Evolutionary conservation across 768 basidiomycete genomes (phyloP).

Genomic region (Suillus variegatus): DNA sequence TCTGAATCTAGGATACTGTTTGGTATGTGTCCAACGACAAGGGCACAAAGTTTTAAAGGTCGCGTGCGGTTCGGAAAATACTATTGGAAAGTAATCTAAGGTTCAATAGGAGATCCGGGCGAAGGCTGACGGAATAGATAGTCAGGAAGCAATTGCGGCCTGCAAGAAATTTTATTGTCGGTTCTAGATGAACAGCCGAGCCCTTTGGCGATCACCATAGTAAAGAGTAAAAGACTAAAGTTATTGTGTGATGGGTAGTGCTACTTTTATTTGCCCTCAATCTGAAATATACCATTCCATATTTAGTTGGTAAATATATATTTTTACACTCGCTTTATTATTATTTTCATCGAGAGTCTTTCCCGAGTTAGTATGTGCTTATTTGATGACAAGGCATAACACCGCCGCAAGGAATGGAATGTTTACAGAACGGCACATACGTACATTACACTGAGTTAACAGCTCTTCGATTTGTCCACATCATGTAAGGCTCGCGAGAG

Average conservation of each 20-base stretch:
- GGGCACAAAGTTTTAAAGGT: not conserved
- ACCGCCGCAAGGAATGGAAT: not conserved
- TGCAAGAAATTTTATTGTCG: not conserved
- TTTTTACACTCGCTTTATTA: too few relatives aligned
- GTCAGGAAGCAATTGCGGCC: not conserved
- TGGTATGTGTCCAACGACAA: not conserved
- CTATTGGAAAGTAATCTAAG: not conserved
- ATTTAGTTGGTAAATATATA: too few relatives aligned
- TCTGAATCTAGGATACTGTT: constrained; percentile 1
- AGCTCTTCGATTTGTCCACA: constrained; percentile 83
- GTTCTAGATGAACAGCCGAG: too few relatives aligned
- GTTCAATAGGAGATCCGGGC: not conserved
- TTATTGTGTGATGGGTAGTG: too few relatives aligned
- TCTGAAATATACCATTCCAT: too few relatives aligned
- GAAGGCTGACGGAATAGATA: not conserved
- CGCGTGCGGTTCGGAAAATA: not conserved
- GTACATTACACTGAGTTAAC: constrained; percentile 36
- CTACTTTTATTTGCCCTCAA: too few relatives aligned
- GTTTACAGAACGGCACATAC: constrained; percentile 1
- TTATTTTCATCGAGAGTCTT: too few relatives aligned
- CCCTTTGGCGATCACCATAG: not conserved
- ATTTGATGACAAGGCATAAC: not conserved
- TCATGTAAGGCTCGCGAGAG: constrained; percentile 82
- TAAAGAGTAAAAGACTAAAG: too few relatives aligned
- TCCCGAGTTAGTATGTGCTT: too few relatives aligned